Evolutionary conservation across 805 yeast genomes (phyloP).

Genomic region (Millerago galiae): DNA sequence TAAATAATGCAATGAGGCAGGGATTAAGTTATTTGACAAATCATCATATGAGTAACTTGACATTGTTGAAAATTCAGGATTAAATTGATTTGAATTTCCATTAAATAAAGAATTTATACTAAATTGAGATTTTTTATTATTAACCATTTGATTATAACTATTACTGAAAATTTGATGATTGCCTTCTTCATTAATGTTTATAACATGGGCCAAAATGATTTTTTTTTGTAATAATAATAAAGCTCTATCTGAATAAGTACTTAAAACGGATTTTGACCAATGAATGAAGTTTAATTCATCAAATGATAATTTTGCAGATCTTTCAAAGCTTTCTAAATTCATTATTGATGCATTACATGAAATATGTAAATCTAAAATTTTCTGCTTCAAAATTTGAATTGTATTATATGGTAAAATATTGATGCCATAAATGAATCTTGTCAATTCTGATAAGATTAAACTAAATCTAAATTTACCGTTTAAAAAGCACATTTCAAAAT

Average conservation of each 20-base stretch:
- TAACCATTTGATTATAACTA: conserved; percentile 25
- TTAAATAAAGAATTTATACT: conserved; percentile 20
- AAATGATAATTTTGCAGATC: conserved; percentile 34
- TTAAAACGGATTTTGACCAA: conserved; percentile 42
- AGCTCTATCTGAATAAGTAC: conserved; percentile 51
- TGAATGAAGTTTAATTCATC: conserved; percentile 34
- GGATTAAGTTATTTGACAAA: conserved; percentile 46
- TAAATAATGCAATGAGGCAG: conserved; percentile 49
- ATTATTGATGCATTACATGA: conserved; percentile 44
- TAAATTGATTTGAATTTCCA: conserved; percentile 6
- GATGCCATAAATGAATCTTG: conserved; percentile 43
- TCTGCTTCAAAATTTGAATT: conserved; percentile 38
- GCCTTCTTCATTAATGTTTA: conserved; percentile 21
- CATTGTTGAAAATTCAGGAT: conserved; percentile 5
- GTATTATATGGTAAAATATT: conserved; percentile 33
- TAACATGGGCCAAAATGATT: conserved; percentile 25
- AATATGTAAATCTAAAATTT: conserved; percentile 44
- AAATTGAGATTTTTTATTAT: conserved; percentile 21
- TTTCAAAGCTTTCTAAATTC: conserved; percentile 29
- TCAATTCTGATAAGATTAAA: conserved; percentile 46
- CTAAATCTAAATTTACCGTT: conserved; percentile 49
- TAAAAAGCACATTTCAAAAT: conserved; percentile 41
- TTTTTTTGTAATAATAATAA: conserved; percentile 34
- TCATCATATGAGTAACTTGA: conserved; percentile 41
- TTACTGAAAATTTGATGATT: conserved; percentile 21